Evolutionary conservation across 257 asterid species (phyloP), one percentile per base, ranked within the genome.

Genomic region (Gynochthodes officinalis): DNA sequence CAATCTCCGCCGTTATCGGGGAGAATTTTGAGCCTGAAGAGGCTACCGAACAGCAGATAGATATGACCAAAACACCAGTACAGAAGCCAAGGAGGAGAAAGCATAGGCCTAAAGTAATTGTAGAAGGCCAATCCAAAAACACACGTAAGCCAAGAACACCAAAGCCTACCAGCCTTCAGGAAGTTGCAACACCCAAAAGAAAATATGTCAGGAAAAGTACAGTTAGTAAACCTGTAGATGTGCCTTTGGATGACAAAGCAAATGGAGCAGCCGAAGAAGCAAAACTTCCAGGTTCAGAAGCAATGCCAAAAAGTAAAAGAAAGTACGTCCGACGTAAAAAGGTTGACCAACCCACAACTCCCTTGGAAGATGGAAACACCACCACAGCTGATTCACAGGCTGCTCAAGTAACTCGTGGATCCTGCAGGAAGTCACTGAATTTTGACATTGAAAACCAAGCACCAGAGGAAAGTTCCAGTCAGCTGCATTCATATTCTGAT

Each of bases 101-200:
- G 75, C 97, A 95, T 86, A 89, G 98, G 86, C 99, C 99, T 59
- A 95, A 89, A 77, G 99, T 95, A 62, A 78, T 95, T 43, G 73
- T 73, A 62, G 99, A 89, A 81, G 90, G 89, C 70, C 46, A 87
- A 78, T 70, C 82, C 72, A 87, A 84, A 72, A 82, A 67, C 55
- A 72, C 88, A 74, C 84, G 82, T 19, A 86, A 64, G 66, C 75
- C 83, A 74, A 79, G 82, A 68, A 82, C 78, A 7, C 67, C 75
- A 60, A 89, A 78, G 67, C 76, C 82, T 63, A 30, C 85, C 75
- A 81, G 30, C 77, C 35, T 80, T 35, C 79, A 74, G 76, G 85
- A 79, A 44, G 77, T 78, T 80, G 49, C 76, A n/a, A 81, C 70
- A 40, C 83, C 71, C 57, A 88, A 87, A 83, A 81, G 97, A 78